Evolutionary conservation across 192 early-diverging fungal genomes (phyloP).

Genomic region (Backusella sp.): DNA sequence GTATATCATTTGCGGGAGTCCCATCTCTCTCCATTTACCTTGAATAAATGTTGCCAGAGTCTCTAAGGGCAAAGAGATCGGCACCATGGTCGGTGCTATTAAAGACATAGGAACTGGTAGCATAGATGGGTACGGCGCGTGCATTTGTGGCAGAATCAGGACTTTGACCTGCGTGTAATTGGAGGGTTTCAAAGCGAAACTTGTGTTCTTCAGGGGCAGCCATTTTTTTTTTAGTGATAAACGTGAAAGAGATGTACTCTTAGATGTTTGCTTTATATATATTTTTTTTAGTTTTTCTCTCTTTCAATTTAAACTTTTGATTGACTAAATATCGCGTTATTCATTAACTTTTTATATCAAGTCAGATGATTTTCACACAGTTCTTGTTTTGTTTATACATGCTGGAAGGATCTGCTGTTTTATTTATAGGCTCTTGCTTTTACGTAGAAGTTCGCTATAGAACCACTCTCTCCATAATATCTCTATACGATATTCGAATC

Average conservation of each 20-base stretch:
- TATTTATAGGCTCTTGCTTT: too few species aligned
- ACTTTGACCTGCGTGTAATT: slow-evolving; percentile 83
- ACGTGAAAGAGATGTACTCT: not conserved
- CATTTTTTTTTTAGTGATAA: too few species aligned
- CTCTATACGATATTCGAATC: too few species aligned
- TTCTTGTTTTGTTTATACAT: not conserved
- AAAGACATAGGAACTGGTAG: slow-evolving; percentile 84
- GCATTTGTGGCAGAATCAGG: slow-evolving; percentile 67
- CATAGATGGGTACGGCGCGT: slow-evolving; percentile 90
- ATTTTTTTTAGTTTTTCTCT: not conserved
- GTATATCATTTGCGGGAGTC: too few species aligned
- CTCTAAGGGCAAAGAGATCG: slow-evolving; percentile 73
- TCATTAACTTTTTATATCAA: not conserved
- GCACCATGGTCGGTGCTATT: slow-evolving; percentile 79
- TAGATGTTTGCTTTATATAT: not conserved
- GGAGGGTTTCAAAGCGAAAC: slow-evolving; percentile 84
- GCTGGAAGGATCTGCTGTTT: too few species aligned
- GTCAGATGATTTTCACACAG: not conserved
- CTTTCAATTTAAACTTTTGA: not conserved
- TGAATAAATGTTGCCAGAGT: slow-evolving; percentile 84
- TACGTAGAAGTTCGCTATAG: not conserved
- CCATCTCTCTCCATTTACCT: slow-evolving; percentile 43
- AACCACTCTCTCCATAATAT: not conserved
- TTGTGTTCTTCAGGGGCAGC: slow-evolving; percentile 26
- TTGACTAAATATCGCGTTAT: not conserved